Evolutionary conservation across 164 flowering plant genomes (phyloP).

Genomic region (Cinnamomum micranthum): DNA sequence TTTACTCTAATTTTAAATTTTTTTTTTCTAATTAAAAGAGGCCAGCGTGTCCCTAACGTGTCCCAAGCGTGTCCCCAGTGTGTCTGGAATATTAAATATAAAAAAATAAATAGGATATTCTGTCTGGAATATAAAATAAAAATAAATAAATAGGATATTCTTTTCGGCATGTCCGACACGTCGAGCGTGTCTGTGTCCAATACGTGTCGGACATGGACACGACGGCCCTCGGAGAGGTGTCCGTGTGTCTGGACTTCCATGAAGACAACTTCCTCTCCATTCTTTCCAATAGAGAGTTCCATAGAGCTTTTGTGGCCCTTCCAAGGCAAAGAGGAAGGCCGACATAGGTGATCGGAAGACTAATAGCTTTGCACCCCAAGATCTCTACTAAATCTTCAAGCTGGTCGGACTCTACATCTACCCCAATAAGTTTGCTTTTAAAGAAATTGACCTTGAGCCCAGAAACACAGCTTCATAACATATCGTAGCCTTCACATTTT

Average conservation of each 20-base stretch:
- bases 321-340: not conserved
- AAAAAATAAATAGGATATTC: no score
- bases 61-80: no score
- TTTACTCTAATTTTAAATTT: no score
- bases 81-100: no score
- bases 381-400: not conserved
- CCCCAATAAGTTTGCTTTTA: not conserved
- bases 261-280: not conserved
- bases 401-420: not conserved
- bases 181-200: no score
- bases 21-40: no score
- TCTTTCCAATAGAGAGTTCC: not conserved
- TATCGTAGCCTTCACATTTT: not conserved
- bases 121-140: no score
- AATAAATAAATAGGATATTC: no score
- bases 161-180: no score
- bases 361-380: not conserved
- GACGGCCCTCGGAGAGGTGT: no score
- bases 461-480: not conserved
- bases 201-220: no score
- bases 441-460: not conserved
- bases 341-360: not conserved
- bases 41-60: no score
- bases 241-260: not conserved
- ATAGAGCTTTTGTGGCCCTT: not conserved